These are phyloP conservation scores for Bidens hawaiensis DNA, from an alignment of 140 eudicot genomes.

Conservation along the genomic window DNA sequence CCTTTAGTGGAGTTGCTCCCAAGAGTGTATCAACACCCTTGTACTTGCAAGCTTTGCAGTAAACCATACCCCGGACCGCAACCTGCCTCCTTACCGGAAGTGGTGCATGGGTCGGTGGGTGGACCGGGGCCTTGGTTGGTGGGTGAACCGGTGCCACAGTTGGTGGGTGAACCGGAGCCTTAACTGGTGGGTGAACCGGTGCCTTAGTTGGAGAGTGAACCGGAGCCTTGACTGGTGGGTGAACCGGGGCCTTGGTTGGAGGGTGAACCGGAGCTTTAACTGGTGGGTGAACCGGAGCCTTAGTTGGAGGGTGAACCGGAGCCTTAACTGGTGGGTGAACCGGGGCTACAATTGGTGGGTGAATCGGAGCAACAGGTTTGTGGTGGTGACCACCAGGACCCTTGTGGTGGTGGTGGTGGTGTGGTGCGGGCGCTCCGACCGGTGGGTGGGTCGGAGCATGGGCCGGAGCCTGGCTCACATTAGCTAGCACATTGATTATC, in stretches of 20 bases:
- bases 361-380: slow-evolving; percentile 28
- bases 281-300: slow-evolving; percentile 20
- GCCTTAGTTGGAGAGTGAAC: slow-evolving; percentile 21
- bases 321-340: slow-evolving; percentile 28
- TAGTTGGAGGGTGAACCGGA: slow-evolving; percentile 26
- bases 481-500: not conserved
- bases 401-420: slow-evolving; percentile 33
- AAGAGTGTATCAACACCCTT: slow-evolving; percentile 49
- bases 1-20: slow-evolving; percentile 49
- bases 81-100: slow-evolving; percentile 37
- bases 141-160: no score
- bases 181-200: slow-evolving; percentile 14
- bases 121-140: no score
- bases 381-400: slow-evolving; percentile 34
- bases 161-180: slow-evolving; percentile 24
- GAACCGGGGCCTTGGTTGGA: slow-evolving; percentile 24
- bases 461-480: slow-evolving; percentile 25
- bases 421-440: slow-evolving; percentile 39
- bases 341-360: slow-evolving; percentile 21
- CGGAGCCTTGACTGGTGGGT: slow-evolving; percentile 22
- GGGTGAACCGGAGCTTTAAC: slow-evolving; percentile 26
- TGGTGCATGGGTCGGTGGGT: slow-evolving; percentile 15
- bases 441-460: slow-evolving; percentile 31
- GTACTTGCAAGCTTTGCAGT: no score
- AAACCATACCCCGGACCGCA: slow-evolving; percentile 71